A percentile compares a stretch with the other conserved stretches of the same genome.
phyloP scores from a whole-genome alignment of 2,329 filamentous ascomycete genomes.

The Coleophoma cylindrospora region DNA sequence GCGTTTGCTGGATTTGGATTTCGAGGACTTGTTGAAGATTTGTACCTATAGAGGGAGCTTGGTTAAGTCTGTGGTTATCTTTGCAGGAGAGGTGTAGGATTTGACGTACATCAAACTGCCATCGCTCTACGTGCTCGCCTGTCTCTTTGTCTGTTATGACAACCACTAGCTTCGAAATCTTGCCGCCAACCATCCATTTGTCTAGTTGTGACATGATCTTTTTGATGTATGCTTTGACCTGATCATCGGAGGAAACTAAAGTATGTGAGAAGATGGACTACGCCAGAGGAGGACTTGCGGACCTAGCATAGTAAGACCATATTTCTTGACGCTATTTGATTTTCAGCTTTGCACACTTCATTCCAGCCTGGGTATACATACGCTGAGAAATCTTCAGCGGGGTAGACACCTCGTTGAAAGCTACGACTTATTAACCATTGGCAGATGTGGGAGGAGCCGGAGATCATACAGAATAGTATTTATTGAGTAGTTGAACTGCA shows the following conservation, averaged over 20 bases:
- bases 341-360: no score
- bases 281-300: constrained; percentile 7
- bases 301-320: constrained; percentile 81
- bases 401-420: constrained; percentile 82
- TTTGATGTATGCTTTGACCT: constrained; percentile 98
- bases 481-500: constrained; percentile 92
- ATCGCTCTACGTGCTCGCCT: constrained; percentile 90
- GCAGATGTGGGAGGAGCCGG: neutral
- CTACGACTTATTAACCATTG: constrained; percentile 34
- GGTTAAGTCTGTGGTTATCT: neutral
- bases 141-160: constrained; percentile 97
- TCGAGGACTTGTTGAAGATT: constrained; percentile 35
- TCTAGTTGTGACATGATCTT: constrained; percentile 98
- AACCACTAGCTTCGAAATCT: constrained; percentile 95
- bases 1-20: constrained; percentile 21
- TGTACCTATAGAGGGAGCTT: constrained; percentile 26
- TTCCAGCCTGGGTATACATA: constrained; percentile 35
- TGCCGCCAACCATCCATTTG: constrained; percentile 95
- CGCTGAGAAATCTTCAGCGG: constrained; percentile 94
- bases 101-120: constrained; percentile 83
- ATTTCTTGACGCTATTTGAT: constrained; percentile 77
- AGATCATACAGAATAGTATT: constrained; percentile 80
- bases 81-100: neutral
- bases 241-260: constrained; percentile 85
- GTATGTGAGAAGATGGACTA: constrained; percentile 9